These are phyloP conservation scores for Sporisorium exsertum DNA, from an alignment of 1,284 basidiomycete genomes.

Conservation along the genomic window DNA sequence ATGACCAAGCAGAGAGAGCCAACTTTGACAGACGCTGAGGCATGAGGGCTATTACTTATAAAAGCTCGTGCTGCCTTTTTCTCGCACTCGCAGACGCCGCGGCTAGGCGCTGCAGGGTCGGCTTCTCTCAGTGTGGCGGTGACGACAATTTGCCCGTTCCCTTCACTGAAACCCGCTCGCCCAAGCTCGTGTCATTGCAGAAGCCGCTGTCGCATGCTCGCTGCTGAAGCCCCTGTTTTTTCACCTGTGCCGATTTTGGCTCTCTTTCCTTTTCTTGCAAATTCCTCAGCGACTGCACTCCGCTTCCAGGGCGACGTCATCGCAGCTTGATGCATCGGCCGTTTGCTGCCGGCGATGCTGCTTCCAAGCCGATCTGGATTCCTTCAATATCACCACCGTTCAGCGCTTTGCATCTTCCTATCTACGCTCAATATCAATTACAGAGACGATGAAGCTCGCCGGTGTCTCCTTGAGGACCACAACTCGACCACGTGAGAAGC, in stretches of 20 bases:
- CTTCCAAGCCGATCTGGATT: background rate
- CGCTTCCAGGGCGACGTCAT: background rate
- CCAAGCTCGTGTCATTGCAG: background rate
- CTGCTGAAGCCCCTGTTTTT: background rate
- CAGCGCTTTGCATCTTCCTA: background rate
- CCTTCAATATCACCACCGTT: background rate
- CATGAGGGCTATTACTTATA: background rate
- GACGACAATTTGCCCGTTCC: background rate
- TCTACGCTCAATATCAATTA: too few species aligned
- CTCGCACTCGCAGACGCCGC: background rate
- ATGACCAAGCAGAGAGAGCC: constrained; percentile 1
- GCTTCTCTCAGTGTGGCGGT: constrained; percentile 22
- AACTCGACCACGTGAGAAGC: background rate
- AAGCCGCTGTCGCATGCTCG: background rate
- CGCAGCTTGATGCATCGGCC: background rate
- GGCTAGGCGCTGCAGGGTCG: constrained; percentile 36
- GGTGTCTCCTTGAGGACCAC: background rate
- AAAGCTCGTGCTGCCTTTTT: constrained; percentile 1
- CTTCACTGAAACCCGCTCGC: background rate
- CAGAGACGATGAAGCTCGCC: background rate
- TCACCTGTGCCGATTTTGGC: constrained; percentile 1
- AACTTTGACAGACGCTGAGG: background rate
- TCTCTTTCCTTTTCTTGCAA: background rate
- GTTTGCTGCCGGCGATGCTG: background rate
- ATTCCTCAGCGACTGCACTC: background rate